A percentile compares a stretch with the other conserved stretches of the same genome.
These are phyloP conservation scores for Mucor piriformis DNA, from an alignment of 371 early-diverging fungal genomes.

Conservation along the genomic window DNA sequence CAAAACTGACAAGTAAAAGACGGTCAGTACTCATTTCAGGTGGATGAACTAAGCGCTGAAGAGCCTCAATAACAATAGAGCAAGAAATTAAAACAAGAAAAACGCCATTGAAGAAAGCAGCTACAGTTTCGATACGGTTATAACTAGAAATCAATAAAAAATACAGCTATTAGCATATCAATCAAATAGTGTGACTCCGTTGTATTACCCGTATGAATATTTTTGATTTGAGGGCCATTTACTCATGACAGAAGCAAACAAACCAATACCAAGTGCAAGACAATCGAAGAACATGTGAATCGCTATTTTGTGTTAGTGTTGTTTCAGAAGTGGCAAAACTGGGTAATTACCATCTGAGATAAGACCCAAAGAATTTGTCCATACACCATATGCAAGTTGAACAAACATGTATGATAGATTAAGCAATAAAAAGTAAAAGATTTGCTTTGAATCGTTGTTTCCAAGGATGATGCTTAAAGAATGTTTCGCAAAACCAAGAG, in stretches of 20 bases:
- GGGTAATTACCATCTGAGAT: conserved; percentile 79
- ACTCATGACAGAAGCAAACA: conserved; percentile 88
- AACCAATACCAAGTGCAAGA: conserved; percentile 83
- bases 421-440: conserved; percentile 88
- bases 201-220: conserved; percentile 76
- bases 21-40: conserved; percentile 86
- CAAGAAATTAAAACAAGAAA: conserved; percentile 87
- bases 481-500: conserved; percentile 41
- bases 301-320: conserved; percentile 40
- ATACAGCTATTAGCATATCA: conserved; percentile 61
- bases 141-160: conserved; percentile 52
- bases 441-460: conserved; percentile 81
- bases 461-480: conserved; percentile 61
- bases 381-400: conserved; percentile 86
- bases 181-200: background rate
- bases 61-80: conserved; percentile 88
- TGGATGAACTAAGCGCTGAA: conserved; percentile 86
- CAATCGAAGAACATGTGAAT: conserved; percentile 98
- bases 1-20: conserved; percentile 83
- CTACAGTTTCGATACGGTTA: conserved; percentile 89
- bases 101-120: conserved; percentile 91
- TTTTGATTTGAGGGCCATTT: conserved; percentile 84
- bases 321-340: background rate
- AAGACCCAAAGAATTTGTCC: conserved; percentile 91
- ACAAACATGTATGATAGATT: conserved; percentile 94